These are phyloP conservation scores for Fusarium sp. DNA, from an alignment of 2,329 filamentous ascomycete genomes.

Conservation along the genomic window DNA sequence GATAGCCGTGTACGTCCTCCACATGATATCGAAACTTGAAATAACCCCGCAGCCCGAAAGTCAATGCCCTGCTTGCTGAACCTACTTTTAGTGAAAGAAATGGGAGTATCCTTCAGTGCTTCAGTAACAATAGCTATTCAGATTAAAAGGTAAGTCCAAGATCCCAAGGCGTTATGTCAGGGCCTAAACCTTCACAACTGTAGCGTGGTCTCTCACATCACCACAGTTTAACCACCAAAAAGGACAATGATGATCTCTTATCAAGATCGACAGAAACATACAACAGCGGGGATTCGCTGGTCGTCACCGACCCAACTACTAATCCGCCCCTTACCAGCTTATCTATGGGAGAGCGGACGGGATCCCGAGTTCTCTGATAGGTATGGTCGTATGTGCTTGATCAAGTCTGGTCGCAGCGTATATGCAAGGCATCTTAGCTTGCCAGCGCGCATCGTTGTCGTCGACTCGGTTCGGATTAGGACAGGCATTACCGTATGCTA, in stretches of 20 bases:
- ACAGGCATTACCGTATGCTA: not conserved
- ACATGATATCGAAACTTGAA: not conserved
- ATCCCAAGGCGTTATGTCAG: accelerated
- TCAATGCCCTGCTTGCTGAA: not conserved
- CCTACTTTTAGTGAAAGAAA: not conserved
- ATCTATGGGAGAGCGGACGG: not conserved
- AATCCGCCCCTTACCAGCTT: not conserved
- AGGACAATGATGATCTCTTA: not conserved
- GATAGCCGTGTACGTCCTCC: accelerated
- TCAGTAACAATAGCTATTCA: not conserved
- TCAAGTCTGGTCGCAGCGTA: accelerated
- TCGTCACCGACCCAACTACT: not conserved
- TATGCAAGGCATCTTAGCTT: accelerated
- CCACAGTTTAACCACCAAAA: not conserved
- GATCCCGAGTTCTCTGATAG: not conserved
- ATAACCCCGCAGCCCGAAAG: not conserved
- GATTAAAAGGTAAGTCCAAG: accelerated
- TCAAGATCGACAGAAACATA: not conserved
- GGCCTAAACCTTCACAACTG: too few relatives aligned
- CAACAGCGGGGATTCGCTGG: not conserved
- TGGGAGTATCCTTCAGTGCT: not conserved
- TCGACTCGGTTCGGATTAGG: not conserved
- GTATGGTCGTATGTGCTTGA: not conserved
- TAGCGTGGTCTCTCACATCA: not conserved
- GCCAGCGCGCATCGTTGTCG: too few relatives aligned